Evolutionary conservation across 306 rosid genomes (phyloP), one percentile per base, ranked within the genome.

Genomic region (Abrus pulchellus): DNA sequence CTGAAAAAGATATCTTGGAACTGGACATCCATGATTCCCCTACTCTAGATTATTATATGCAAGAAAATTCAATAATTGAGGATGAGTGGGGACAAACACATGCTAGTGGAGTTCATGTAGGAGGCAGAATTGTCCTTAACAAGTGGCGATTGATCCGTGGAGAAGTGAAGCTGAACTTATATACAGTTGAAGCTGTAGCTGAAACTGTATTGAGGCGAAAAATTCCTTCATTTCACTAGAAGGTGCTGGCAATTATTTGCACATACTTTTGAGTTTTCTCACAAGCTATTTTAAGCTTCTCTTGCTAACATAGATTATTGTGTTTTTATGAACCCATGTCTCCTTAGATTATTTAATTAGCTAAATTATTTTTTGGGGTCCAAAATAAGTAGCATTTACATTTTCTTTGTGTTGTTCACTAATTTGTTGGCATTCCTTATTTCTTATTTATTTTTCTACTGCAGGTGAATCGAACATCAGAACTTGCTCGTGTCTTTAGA

Each of bases 51-150:
- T 68, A 83, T 67, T 83, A 82, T 75, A 74, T 54, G 9, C 78
- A 76, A 84, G 95, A 90, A 79, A 87, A 83, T 88, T 80, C 90
- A 77, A 79, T 93, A 85, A 87, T 94, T 48, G 93, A 87, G 87
- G 99, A 94, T 91, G 97, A 94, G 87, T 94, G 99, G 99, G 99
- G 99, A 33, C 87, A 97, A 57, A 94, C 97, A 59, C 99, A 94
- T 93, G 94, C 92, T 20, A 94, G 97, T 33, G 99, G 99, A 80
- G 84, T 94, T 79, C 97, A 94, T 88, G 90, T 94, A 69, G 90
- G 97, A 45, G 99, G 99, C 45, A 93, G 99, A 92, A 86, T 94
- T 86, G 95, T 94, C 85, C 94, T 94, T 71, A 94, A 94, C 75
- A 65, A 90, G 59, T 94, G 97, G 99, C 88, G 97, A 62, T 85